These are phyloP conservation scores for Rhizopus microsporus DNA, from an alignment of 371 early-diverging fungal species.

Conservation along the genomic window DNA sequence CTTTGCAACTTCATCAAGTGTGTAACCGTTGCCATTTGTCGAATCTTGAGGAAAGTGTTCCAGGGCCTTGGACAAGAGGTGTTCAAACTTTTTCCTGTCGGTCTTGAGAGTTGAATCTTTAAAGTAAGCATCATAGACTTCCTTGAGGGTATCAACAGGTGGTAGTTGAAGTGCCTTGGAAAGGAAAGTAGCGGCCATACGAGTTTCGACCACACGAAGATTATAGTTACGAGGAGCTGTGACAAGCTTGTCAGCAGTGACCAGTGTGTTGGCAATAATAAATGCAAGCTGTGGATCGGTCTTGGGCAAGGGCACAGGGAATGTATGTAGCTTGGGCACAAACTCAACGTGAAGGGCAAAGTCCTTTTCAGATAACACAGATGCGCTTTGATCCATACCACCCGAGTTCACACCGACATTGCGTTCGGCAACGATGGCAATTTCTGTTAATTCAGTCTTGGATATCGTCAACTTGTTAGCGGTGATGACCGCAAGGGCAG, in stretches of 20 bases:
- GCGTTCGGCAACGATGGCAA: constrained; percentile 81
- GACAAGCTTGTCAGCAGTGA: constrained; percentile 85
- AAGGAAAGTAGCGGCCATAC: constrained; percentile 75
- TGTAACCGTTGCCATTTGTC: constrained; percentile 55
- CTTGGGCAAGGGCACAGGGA: constrained; percentile 63
- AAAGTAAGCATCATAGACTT: constrained; percentile 67
- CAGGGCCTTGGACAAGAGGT: constrained; percentile 23
- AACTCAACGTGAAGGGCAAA: constrained; percentile 87
- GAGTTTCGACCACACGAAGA: constrained; percentile 93
- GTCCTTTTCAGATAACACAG: constrained; percentile 74
- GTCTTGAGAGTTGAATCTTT: constrained; percentile 24
- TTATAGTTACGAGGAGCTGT: constrained; percentile 92
- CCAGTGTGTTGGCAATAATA: constrained; percentile 90
- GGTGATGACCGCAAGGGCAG: constrained; percentile 71
- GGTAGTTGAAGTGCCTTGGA: constrained; percentile 55
- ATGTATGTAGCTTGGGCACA: constrained; percentile 71
- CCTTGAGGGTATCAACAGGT: constrained; percentile 56
- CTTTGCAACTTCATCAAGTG: constrained; percentile 65
- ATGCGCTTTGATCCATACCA: constrained; percentile 92
- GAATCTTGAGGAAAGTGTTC: constrained; percentile 28
- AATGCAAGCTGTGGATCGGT: constrained; percentile 65
- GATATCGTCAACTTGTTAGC: constrained; percentile 53
- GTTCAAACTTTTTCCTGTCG: constrained; percentile 46
- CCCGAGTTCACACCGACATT: constrained; percentile 85
- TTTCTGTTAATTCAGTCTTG: constrained; percentile 70